A percentile compares a stretch with the other conserved stretches of the same genome.
Conservation (phyloP, 345 rosid species). For the Citrus unshiu region DNA sequence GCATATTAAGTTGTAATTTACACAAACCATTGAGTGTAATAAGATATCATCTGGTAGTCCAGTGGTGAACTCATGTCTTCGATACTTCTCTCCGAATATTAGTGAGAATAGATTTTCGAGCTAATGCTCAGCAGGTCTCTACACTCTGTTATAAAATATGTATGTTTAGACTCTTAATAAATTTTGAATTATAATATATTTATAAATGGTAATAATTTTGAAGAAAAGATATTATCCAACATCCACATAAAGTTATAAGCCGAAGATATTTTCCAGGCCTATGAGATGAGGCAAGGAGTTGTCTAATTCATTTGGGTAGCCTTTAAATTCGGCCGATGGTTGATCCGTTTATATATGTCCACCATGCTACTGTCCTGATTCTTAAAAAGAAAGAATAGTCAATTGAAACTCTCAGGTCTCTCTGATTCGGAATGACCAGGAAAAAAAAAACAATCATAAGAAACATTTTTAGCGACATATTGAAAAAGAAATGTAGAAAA, state of each 20-base stretch:
- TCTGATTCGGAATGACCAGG: not conserved
- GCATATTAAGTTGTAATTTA: too few relatives aligned
- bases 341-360: not conserved
- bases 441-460: not conserved
- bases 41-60: too few relatives aligned
- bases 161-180: too few relatives aligned
- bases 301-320: conserved; percentile 4
- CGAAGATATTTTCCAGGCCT: not conserved
- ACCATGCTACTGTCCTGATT: conserved; percentile 1
- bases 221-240: not conserved
- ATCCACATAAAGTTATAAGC: not conserved
- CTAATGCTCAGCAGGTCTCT: too few relatives aligned
- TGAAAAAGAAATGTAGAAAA: not conserved
- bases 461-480: not conserved
- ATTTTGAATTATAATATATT: too few relatives aligned
- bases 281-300: not conserved
- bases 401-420: not conserved
- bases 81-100: too few relatives aligned
- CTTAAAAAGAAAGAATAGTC: not conserved
- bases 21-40: too few relatives aligned
- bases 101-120: too few relatives aligned
- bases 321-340: not conserved
- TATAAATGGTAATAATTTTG: too few relatives aligned
- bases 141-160: too few relatives aligned
- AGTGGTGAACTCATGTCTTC: too few relatives aligned